Evolutionary conservation across 345 rosid species (phyloP).

Genomic region (Luvunga scandens): DNA sequence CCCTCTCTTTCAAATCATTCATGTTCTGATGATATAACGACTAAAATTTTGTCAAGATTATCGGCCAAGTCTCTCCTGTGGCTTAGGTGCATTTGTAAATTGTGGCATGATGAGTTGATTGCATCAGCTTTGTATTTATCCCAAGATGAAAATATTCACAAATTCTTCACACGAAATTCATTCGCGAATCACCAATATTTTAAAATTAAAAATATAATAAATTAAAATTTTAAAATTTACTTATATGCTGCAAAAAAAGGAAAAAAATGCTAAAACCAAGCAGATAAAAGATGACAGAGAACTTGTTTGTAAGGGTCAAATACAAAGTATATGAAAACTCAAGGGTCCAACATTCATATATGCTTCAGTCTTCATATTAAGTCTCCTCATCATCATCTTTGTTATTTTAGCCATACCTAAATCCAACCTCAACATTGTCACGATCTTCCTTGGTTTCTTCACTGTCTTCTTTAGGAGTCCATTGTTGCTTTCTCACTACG

Average conservation of each 20-base stretch:
- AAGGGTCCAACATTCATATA: not conserved
- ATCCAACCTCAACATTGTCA: constrained; percentile 79
- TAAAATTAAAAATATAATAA: not conserved
- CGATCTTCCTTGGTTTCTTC: constrained; percentile 90
- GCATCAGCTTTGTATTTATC: too few species aligned
- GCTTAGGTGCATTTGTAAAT: too few species aligned
- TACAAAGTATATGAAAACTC: not conserved
- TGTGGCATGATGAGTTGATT: too few species aligned
- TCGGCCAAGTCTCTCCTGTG: too few species aligned
- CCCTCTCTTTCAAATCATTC: too few species aligned
- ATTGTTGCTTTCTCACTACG: constrained; percentile 44
- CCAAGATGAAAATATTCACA: too few species aligned
- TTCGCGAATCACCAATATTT: too few species aligned
- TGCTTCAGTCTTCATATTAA: constrained; percentile 70
- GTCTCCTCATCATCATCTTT: constrained; percentile 95
- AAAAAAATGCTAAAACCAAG: not conserved
- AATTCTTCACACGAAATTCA: not conserved
- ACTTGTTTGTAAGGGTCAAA: not conserved
- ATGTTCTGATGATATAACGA: too few species aligned
- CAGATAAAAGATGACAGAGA: not conserved
- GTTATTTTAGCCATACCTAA: constrained; percentile 66
- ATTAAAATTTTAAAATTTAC: not conserved
- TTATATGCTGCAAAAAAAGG: not conserved
- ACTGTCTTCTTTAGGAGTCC: constrained; percentile 78
- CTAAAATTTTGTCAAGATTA: too few species aligned